A percentile compares a stretch with the other conserved stretches of the same genome.
phyloP scores from a whole-genome alignment of 805 yeast species.

The Wickerhamiella vanderwaltii region DNA sequence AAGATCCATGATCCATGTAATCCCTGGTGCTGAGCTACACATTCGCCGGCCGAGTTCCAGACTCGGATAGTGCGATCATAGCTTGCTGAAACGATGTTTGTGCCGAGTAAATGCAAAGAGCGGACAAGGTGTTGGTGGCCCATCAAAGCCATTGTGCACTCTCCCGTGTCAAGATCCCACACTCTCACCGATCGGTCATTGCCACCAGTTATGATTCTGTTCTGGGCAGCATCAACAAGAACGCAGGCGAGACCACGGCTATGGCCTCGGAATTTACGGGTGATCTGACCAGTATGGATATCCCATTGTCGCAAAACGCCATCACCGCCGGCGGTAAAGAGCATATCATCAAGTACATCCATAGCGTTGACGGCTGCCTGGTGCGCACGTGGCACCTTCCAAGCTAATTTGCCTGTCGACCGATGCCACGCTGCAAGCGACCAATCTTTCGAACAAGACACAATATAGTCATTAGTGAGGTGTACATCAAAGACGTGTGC shows the following conservation, averaged over 20 bases:
- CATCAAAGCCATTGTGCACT: conserved; percentile 52
- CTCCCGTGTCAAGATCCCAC: conserved; percentile 74
- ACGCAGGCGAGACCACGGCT: conserved; percentile 76
- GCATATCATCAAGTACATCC: conserved; percentile 19
- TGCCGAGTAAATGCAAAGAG: conserved; percentile 24
- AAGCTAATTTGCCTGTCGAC: conserved; percentile 15
- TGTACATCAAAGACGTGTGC: conserved; percentile 93
- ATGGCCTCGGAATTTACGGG: conserved; percentile 66
- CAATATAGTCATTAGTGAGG: conserved; percentile 36
- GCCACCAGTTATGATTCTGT: conserved; percentile 65
- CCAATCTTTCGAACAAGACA: conserved; percentile 29
- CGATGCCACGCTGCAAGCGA: conserved; percentile 26
- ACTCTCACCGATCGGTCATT: conserved; percentile 77
- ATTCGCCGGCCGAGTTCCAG: conserved; percentile 26
- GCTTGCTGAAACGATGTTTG: conserved; percentile 27
- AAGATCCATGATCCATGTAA: conserved; percentile 29
- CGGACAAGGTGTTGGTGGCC: conserved; percentile 87
- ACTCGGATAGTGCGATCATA: conserved; percentile 29
- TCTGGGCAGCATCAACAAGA: conserved; percentile 58
- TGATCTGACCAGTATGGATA: conserved; percentile 50
- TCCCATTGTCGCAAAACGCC: conserved; percentile 77
- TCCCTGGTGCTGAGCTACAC: conserved; percentile 22
- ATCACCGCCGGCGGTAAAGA: conserved; percentile 45
- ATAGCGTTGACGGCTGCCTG: conserved; percentile 30
- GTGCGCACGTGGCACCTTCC: conserved; percentile 22